These are phyloP conservation scores for Hymenoscyphus fraxineus DNA, from an alignment of 2,329 filamentous ascomycete species.

Conservation along the genomic window DNA sequence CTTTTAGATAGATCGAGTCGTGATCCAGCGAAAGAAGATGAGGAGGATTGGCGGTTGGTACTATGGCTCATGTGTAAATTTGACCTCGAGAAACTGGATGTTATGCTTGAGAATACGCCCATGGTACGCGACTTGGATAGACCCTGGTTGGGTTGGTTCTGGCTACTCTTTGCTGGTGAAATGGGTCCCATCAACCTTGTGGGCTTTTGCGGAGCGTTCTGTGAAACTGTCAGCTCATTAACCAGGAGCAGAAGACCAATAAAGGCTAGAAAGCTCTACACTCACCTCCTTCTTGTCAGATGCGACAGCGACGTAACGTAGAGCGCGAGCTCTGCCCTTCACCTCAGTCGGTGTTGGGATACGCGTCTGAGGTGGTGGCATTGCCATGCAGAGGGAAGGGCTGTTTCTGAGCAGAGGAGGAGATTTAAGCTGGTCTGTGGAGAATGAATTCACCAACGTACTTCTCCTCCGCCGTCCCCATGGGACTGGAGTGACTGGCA, in stretches of 20 bases:
- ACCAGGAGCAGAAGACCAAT: background rate
- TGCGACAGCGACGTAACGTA: slow-evolving; percentile 18
- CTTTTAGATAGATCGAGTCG: background rate
- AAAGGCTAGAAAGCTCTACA: background rate
- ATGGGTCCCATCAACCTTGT: slow-evolving; percentile 18
- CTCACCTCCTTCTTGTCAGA: slow-evolving; percentile 22
- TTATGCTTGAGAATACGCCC: slow-evolving; percentile 43
- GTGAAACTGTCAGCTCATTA: slow-evolving; percentile 7
- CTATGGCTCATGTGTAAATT: slow-evolving; percentile 12
- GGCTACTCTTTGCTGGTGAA: slow-evolving; percentile 14
- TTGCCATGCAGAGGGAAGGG: background rate
- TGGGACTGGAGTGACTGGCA: background rate
- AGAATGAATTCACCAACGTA: slow-evolving; percentile 6
- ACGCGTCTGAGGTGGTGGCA: background rate
- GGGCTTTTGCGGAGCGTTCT: slow-evolving; percentile 15
- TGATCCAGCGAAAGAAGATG: slow-evolving; percentile 10
- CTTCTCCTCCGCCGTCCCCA: background rate
- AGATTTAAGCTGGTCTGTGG: slow-evolving; percentile 5
- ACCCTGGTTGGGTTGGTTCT: slow-evolving; percentile 7
- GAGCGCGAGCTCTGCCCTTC: slow-evolving; percentile 10
- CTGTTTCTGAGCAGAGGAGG: slow-evolving; percentile 7
- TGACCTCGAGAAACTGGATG: slow-evolving; percentile 42
- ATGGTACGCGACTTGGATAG: slow-evolving; percentile 46
- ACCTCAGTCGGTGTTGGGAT: slow-evolving; percentile 14
- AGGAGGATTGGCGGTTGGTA: slow-evolving; percentile 14